These are phyloP conservation scores for Penicillium macrosclerotiorum DNA, from an alignment of 495 filamentous ascomycete genomes.

Conservation along the genomic window DNA sequence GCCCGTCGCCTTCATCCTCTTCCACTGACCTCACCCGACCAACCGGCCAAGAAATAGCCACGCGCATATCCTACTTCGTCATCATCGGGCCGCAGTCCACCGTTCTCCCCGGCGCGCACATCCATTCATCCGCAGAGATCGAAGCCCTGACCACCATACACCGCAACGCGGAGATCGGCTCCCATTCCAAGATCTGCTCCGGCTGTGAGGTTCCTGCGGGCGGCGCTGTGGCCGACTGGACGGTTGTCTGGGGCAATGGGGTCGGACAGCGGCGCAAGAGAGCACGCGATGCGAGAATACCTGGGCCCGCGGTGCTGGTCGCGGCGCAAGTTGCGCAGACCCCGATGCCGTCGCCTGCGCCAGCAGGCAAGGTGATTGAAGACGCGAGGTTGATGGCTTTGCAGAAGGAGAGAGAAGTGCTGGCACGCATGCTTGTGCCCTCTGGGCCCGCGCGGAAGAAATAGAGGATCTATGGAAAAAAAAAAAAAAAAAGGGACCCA, in stretches of 20 bases:
- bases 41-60: conserved; percentile 16
- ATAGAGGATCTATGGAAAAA: too few species aligned
- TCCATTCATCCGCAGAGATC: conserved; percentile 35
- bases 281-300: conserved; percentile 20
- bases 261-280: conserved; percentile 34
- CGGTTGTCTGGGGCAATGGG: conserved; percentile 44
- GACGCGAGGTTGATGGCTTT: conserved; percentile 47
- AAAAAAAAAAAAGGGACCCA: conserved; percentile 6
- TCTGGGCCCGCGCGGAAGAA: conserved; percentile 29
- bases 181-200: conserved; percentile 42
- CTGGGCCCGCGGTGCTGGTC: conserved; percentile 21
- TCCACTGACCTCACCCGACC: background rate
- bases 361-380: conserved; percentile 40
- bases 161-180: conserved; percentile 31
- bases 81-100: conserved; percentile 32
- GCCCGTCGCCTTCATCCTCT: conserved; percentile 12
- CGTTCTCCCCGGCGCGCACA: conserved; percentile 33
- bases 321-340: conserved; percentile 19
- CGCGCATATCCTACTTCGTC: conserved; percentile 36
- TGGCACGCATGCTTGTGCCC: conserved; percentile 38
- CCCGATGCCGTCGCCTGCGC: conserved; percentile 20
- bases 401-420: conserved; percentile 42
- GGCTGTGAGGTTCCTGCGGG: conserved; percentile 31
- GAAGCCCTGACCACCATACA: conserved; percentile 34
- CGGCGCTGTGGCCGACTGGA: conserved; percentile 35